These are phyloP conservation scores for Didymellaceae sp. DNA, from an alignment of 2,329 filamentous ascomycete species.

Conservation along the genomic window DNA sequence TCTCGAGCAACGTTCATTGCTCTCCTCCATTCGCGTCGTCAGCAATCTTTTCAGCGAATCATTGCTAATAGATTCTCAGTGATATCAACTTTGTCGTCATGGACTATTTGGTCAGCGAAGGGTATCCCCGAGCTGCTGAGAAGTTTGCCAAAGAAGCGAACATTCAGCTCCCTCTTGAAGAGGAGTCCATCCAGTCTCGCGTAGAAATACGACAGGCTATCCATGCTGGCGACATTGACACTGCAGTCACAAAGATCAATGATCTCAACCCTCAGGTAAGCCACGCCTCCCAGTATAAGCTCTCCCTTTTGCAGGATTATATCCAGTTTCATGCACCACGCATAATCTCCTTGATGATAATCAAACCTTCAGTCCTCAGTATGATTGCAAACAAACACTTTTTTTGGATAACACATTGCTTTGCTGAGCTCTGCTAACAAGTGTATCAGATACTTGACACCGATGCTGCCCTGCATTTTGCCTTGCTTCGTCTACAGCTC, in stretches of 20 bases:
- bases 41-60: not conserved
- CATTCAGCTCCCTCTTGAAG: conserved; percentile 74
- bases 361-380: conserved; percentile 81
- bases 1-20: conserved; percentile 36
- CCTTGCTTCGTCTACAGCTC: conserved; percentile 85
- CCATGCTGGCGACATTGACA: conserved; percentile 82
- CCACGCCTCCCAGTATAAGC: conserved; percentile 12
- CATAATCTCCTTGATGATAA: conserved; percentile 95
- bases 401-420: conserved; percentile 11
- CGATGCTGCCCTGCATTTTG: conserved; percentile 84
- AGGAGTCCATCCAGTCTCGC: conserved; percentile 75
- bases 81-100: conserved; percentile 95
- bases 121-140: conserved; percentile 88
- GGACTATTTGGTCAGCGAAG: conserved; percentile 95
- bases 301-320: conserved; percentile 82
- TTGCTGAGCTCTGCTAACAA: conserved; percentile 32
- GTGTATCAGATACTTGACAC: conserved; percentile 78
- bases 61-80: conserved; percentile 58
- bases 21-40: conserved; percentile 11
- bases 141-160: conserved; percentile 96
- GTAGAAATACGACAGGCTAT: conserved; percentile 87
- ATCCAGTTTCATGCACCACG: conserved; percentile 99
- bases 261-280: conserved; percentile 90
- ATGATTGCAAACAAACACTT: conserved; percentile 63
- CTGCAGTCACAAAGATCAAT: conserved; percentile 86